A percentile compares a stretch with the other conserved stretches of the same genome.
Conservation (phyloP, 257 asterid genomes). For the Apocynum venetum region DNA sequence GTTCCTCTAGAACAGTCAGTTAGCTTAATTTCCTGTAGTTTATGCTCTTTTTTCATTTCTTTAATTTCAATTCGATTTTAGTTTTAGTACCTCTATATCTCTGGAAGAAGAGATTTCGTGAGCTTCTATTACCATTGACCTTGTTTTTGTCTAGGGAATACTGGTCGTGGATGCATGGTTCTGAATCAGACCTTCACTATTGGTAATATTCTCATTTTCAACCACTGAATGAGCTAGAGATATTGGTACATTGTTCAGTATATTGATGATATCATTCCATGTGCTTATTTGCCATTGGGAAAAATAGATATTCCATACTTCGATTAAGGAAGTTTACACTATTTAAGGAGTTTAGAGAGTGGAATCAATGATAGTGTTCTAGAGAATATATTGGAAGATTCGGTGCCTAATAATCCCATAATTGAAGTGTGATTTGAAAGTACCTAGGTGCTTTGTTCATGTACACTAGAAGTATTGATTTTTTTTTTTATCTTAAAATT, state of each 20-base stretch:
- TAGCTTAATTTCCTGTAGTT: not conserved
- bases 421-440: not conserved
- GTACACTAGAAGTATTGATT: not conserved
- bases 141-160: slow-evolving; percentile 50
- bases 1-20: not conserved
- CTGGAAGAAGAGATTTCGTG: not conserved
- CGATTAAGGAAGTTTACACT: not conserved
- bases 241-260: not conserved
- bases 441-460: not conserved
- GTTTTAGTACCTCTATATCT: not conserved
- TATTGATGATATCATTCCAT: not conserved
- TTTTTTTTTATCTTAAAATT: too few species aligned
- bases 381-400: not conserved
- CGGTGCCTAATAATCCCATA: not conserved
- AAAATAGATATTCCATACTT: not conserved
- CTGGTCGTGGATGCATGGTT: slow-evolving; percentile 66
- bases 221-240: not conserved
- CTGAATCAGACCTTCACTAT: slow-evolving; percentile 93
- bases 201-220: slow-evolving; percentile 40
- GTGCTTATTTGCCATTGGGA: not conserved
- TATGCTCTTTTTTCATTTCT: not conserved
- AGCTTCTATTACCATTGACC: not conserved
- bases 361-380: not conserved
- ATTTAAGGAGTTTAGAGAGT: not conserved
- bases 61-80: not conserved